These are phyloP conservation scores for Pythium angustatum DNA, from an alignment of 352 stramenopile genomes.

Conservation along the genomic window DNA sequence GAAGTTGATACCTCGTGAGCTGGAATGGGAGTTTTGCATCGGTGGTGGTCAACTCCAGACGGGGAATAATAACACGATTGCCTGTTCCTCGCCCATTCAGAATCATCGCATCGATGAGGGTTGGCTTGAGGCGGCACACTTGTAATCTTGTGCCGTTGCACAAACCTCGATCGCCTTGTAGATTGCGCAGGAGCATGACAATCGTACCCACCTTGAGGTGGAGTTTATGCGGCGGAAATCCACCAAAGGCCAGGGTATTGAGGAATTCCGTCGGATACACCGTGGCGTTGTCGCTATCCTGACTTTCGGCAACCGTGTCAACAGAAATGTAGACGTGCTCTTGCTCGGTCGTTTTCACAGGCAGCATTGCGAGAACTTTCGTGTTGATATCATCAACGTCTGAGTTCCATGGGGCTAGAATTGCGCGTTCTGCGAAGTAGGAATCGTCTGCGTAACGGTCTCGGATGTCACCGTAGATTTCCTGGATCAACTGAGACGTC, in stretches of 20 bases:
- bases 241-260: conserved; percentile 4
- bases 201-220: background rate
- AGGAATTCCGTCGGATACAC: conserved; percentile 14
- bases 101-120: conserved; percentile 7
- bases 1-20: background rate
- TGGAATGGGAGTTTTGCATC: conserved; percentile 1
- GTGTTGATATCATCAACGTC: conserved; percentile 18
- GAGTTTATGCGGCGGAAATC: conserved; percentile 13
- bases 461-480: background rate
- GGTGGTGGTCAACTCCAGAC: background rate
- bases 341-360: background rate
- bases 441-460: background rate
- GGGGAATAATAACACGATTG: conserved; percentile 7
- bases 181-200: conserved; percentile 8
- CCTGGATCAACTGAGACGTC: background rate
- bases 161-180: conserved; percentile 2
- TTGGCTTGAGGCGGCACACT: background rate
- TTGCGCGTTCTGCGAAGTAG: conserved; percentile 16
- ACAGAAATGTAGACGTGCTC: background rate
- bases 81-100: background rate
- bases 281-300: background rate
- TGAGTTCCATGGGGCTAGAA: conserved; percentile 9
- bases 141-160: conserved; percentile 14
- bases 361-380: conserved; percentile 8
- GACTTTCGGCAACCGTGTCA: background rate